A percentile compares a stretch with the other conserved stretches of the same genome.
phyloP scores from a whole-genome alignment of 306 rosid genomes.

The Mimosa pudica region DNA sequence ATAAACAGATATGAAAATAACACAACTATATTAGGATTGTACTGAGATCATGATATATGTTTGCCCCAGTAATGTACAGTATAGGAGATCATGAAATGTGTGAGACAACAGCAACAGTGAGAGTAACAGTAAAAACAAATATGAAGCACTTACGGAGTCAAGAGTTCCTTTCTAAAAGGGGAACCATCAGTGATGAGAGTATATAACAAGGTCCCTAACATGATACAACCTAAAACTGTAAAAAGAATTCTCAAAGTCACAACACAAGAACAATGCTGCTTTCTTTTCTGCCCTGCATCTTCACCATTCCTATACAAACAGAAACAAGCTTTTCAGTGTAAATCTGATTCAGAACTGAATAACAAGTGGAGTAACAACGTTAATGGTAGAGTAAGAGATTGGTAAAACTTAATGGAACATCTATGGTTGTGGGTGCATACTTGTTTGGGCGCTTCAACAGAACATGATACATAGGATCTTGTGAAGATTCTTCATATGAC shows the following conservation, averaged over 20 bases:
- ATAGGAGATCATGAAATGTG: background rate
- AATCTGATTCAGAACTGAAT: constrained; percentile 25
- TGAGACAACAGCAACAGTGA: constrained; percentile 27
- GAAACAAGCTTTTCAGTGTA: constrained; percentile 4
- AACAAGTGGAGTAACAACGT: constrained; percentile 11
- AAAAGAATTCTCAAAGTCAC: constrained; percentile 56
- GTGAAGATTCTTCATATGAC: constrained; percentile 64
- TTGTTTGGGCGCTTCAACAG: constrained; percentile 61
- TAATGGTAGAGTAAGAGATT: background rate
- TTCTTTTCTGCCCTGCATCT: constrained; percentile 42
- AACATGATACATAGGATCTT: constrained; percentile 67
- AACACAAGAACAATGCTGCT: constrained; percentile 43
- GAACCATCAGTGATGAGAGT: constrained; percentile 74
- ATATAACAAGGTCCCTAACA: constrained; percentile 71
- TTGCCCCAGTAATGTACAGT: background rate
- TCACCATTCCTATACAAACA: constrained; percentile 46
- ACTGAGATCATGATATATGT: background rate
- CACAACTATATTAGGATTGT: background rate
- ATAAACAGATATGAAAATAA: background rate
- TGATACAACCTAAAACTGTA: constrained; percentile 57
- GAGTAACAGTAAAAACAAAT: constrained; percentile 14
- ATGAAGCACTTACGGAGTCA: constrained; percentile 74
- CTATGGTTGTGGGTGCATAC: constrained; percentile 47
- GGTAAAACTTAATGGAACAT: background rate
- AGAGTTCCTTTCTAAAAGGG: constrained; percentile 73